phyloP scores from a whole-genome alignment of 2,329 filamentous ascomycete genomes.

The Acrocalymma vagum region DNA sequence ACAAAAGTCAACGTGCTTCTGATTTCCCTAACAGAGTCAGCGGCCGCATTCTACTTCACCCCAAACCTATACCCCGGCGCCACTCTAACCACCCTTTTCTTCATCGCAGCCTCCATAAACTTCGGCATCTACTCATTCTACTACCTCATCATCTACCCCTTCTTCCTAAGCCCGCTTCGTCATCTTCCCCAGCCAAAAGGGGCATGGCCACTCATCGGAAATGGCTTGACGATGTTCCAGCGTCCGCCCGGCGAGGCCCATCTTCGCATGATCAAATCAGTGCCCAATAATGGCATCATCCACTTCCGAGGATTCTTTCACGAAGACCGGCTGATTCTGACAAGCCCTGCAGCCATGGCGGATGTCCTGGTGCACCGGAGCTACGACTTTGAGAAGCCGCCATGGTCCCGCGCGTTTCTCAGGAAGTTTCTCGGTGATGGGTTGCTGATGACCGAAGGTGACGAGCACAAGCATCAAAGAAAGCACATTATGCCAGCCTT shows the following conservation, averaged over 20 bases:
- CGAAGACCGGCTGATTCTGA: slow-evolving; percentile 46
- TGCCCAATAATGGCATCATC: slow-evolving; percentile 52
- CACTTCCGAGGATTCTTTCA: slow-evolving; percentile 50
- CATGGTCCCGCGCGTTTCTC: slow-evolving; percentile 53
- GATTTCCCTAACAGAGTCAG: slow-evolving; percentile 26
- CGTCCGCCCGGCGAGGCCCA: slow-evolving; percentile 43
- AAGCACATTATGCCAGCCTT: slow-evolving; percentile 85
- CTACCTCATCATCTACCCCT: slow-evolving; percentile 44
- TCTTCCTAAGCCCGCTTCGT: slow-evolving; percentile 49
- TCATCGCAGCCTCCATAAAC: slow-evolving; percentile 27
- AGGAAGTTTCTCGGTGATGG: slow-evolving; percentile 60
- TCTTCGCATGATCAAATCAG: slow-evolving; percentile 46
- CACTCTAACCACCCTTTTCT: slow-evolving; percentile 24
- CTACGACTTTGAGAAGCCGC: slow-evolving; percentile 64
- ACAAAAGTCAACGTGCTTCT: slow-evolving; percentile 21
- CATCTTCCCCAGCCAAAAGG: slow-evolving; percentile 46
- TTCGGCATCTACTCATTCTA: slow-evolving; percentile 23
- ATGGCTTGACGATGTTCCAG: slow-evolving; percentile 45
- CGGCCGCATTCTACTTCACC: slow-evolving; percentile 26
- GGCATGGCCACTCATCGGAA: slow-evolving; percentile 44
- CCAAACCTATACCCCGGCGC: slow-evolving; percentile 19
- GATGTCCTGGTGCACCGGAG: slow-evolving; percentile 62
- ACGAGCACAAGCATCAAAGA: slow-evolving; percentile 63
- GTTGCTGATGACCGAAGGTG: slow-evolving; percentile 60
- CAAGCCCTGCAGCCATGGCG: slow-evolving; percentile 52